Evolutionary conservation across 208 protist genomes (phyloP), one percentile per base, ranked within the genome.

Genomic region (Trypanosoma rangeli): DNA sequence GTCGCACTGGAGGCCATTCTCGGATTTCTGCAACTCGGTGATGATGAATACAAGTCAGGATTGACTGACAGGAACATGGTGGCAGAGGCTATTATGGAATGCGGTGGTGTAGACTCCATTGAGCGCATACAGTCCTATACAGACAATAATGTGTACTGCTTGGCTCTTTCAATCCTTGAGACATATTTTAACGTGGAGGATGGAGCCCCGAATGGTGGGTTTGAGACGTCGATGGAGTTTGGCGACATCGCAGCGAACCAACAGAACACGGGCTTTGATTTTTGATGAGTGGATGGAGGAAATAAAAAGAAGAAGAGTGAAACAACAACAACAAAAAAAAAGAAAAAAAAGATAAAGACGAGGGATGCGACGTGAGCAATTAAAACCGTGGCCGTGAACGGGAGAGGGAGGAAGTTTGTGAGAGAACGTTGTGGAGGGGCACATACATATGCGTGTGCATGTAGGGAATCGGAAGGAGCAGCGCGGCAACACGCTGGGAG

Each of bases 1-100:
- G 92, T 99, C 3, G 87, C 95, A 0, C 89, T 99, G 16, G 98
- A 99, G 79, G 98, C 94, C 9, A 65, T 99, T n/a, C 90, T 98
- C 70, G 97, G 98, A 67, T 97, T 99, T 72, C 90, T 99, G 22
- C 76, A 86, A 54, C 42, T 85, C 55, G 92, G 83, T 18, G 82
- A 89, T 59, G 82, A 93, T 46, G 78, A 85, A 53, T 75, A 74
- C 66, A 72, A 58, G 16, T 35, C 72, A 10, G 82, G 82, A 24
- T 31, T 53, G 12, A 78, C 46, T 8, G 52, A 65, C 29, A 78
- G 83, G 63, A 96, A 96, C 73, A 57, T 84, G 26, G 84, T 94
- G 35, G 87, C 78, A n/a, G 60, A 86, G 20, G 79, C 81, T 50
- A 78, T 99, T 16, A 89, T 97, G 64, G 93, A 98, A 52, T 97